phyloP scores from a whole-genome alignment of 352 stramenopile genomes.

The Phytopythium cucurbitacearum region DNA sequence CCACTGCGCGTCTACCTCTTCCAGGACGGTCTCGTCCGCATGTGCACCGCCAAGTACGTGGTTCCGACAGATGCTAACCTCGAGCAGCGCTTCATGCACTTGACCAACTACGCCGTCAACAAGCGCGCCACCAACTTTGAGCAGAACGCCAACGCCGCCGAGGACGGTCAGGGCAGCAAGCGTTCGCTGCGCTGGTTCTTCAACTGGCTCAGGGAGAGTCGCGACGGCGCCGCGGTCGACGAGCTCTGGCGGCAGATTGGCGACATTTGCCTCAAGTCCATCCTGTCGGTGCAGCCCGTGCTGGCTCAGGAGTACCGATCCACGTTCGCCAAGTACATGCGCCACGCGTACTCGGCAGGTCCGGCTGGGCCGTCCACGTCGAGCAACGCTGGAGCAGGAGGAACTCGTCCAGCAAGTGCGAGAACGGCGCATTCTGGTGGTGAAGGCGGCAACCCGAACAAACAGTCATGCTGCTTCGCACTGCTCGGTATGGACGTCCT shows the following conservation, averaged over 20 bases:
- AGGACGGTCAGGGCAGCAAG: conserved; percentile 79
- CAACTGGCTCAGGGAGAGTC: conserved; percentile 65
- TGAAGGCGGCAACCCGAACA: not conserved
- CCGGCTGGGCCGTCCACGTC: conserved; percentile 2
- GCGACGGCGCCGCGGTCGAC: conserved; percentile 26
- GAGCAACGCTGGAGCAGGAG: not conserved
- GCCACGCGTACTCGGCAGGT: conserved; percentile 35
- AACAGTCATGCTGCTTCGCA: conserved; percentile 78
- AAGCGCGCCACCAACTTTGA: conserved; percentile 89
- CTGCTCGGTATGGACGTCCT: conserved; percentile 97
- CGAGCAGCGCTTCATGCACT: conserved; percentile 87
- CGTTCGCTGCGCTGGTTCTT: conserved; percentile 92
- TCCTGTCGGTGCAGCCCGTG: conserved; percentile 90
- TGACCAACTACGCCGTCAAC: conserved; percentile 93
- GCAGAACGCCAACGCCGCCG: conserved; percentile 55
- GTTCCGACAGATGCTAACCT: conserved; percentile 80
- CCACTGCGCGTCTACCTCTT: conserved; percentile 90
- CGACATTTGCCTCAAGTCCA: conserved; percentile 92
- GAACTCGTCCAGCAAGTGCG: conserved; percentile 15
- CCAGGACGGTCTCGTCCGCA: conserved; percentile 87
- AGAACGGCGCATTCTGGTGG: not conserved
- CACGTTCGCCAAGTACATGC: conserved; percentile 84
- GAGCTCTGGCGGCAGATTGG: conserved; percentile 90
- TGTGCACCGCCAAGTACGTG: conserved; percentile 89
- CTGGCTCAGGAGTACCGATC: conserved; percentile 91